phyloP scores from a whole-genome alignment of 2,329 filamentous ascomycete genomes.

The Aspergillus terreus region DNA sequence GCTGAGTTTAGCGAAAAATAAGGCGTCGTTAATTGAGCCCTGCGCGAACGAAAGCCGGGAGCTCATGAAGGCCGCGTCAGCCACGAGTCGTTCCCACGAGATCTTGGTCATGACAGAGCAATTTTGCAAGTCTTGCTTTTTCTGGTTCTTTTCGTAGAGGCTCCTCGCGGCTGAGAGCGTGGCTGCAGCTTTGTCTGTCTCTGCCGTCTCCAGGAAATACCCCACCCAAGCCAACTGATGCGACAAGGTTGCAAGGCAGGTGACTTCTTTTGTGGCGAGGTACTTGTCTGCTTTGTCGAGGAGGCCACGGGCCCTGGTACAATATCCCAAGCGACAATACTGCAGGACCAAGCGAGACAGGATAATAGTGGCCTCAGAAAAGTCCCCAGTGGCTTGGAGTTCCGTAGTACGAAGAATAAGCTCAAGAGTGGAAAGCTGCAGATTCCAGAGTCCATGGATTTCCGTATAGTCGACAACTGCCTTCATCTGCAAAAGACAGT shows the following conservation, averaged over 20 bases:
- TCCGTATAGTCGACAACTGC: slow-evolving; percentile 55
- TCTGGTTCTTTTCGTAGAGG: slow-evolving; percentile 31
- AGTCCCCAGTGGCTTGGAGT: slow-evolving; percentile 35
- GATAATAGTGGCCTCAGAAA: slow-evolving; percentile 39
- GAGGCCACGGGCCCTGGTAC: slow-evolving; percentile 53
- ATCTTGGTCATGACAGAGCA: slow-evolving; percentile 39
- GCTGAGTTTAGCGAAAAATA: slow-evolving; percentile 47
- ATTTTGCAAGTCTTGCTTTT: slow-evolving; percentile 26
- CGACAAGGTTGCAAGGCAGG: slow-evolving; percentile 46
- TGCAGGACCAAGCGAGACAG: slow-evolving; percentile 50
- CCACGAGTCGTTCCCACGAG: slow-evolving; percentile 51
- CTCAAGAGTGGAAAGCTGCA: slow-evolving; percentile 48
- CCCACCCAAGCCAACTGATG: slow-evolving; percentile 72
- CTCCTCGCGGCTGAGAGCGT: slow-evolving; percentile 26
- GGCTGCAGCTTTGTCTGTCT: slow-evolving; percentile 55
- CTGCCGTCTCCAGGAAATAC: slow-evolving; percentile 66
- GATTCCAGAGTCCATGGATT: slow-evolving; percentile 53
- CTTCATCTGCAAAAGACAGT: slow-evolving; percentile 50
- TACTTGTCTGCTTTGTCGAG: slow-evolving; percentile 59
- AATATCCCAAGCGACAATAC: slow-evolving; percentile 59
- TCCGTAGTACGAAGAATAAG: slow-evolving; percentile 48
- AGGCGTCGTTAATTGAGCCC: slow-evolving; percentile 44
- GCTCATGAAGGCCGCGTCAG: slow-evolving; percentile 60
- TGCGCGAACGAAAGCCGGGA: slow-evolving; percentile 63
- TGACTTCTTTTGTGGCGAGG: slow-evolving; percentile 36